Base-by-base conservation (phyloP, 1,284 basidiomycete species). In the Prillingera fragicola region DNA sequence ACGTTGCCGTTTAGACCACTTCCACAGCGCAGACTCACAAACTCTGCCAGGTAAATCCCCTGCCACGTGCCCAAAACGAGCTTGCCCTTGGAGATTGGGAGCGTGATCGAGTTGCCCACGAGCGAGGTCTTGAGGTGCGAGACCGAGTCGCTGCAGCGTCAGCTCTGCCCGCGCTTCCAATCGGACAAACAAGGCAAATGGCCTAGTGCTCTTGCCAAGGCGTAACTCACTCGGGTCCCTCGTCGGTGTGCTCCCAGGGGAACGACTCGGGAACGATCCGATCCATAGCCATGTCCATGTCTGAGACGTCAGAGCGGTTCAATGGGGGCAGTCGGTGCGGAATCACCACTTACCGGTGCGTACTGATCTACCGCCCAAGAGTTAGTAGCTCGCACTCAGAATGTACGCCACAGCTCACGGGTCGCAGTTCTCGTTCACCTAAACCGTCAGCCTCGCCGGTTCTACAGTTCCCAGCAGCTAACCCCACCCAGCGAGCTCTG, bases 61-160 rank as follows among this genome's bases (percentile, higher is more conserved):
- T 94, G 90, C 90, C 89, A 95, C 15, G 87, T 92, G 5, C 89
- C 91, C 29, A 92, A 73, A 55, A 85, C 87, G 51, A 94, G 73
- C 35, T 77, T 75, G 3, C 85, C 87, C 48, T 85, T 78, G 2
- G 87, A 86, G 59, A 95, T 89, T 4, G 90, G 90, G 22, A 94
- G 75, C 12, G 83, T 83, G 56, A 94, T 77, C 1, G 84, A 82
- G 17, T 84, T 78, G 23, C 90, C 90, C 38, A 92, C 73, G 25
- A 95, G 75, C 3, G 86, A 80, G 3, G 87, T 80, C 68, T 95
- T 95, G 21, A 88, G 88, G 67, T 96, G 91, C 13, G 89, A 92
- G 34, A 85, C 87, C 7, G 70, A 72, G 53, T 75, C 73, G 44
- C 70, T 72, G 40, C 27, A 28, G 2, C 7, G 36, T 40, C 35